A percentile compares a stretch with the other conserved stretches of the same genome.
Conservation (phyloP, 805 yeast species). For the Candida montana region DNA sequence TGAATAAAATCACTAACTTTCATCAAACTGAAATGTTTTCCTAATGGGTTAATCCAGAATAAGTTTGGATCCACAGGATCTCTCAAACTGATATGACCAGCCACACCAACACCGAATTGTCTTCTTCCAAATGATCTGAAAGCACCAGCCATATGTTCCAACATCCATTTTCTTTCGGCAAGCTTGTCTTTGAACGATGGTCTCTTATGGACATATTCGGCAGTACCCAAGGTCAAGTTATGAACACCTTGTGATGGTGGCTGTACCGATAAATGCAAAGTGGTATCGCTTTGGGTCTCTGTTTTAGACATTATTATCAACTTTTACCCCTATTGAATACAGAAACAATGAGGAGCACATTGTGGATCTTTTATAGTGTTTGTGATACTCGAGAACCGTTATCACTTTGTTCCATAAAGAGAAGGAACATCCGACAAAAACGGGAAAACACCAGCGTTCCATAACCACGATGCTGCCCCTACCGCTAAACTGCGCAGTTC, state of each 20-base stretch:
- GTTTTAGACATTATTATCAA: conserved; percentile 2
- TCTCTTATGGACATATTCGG: conserved; percentile 40
- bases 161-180: conserved; percentile 48
- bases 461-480: neutral
- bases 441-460: too few relatives aligned
- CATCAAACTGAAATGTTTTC: conserved; percentile 62
- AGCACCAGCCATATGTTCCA: conserved; percentile 80
- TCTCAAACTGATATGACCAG: conserved; percentile 82
- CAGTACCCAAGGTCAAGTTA: conserved; percentile 50
- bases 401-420: too few relatives aligned
- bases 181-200: conserved; percentile 47
- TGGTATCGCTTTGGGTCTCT: conserved; percentile 1
- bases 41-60: conserved; percentile 88
- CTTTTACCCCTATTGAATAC: too few relatives aligned
- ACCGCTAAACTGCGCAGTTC: neutral
- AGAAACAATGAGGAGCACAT: too few relatives aligned
- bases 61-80: conserved; percentile 79
- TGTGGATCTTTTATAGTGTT: too few relatives aligned
- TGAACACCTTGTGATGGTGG: conserved; percentile 45
- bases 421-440: too few relatives aligned
- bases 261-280: conserved; percentile 1
- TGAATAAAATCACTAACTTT: conserved; percentile 60
- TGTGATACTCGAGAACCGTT: too few relatives aligned
- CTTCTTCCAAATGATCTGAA: conserved; percentile 78
- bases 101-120: conserved; percentile 70